Conservation (phyloP, 1,284 basidiomycete genomes). For the Rhodofomes roseus region DNA sequence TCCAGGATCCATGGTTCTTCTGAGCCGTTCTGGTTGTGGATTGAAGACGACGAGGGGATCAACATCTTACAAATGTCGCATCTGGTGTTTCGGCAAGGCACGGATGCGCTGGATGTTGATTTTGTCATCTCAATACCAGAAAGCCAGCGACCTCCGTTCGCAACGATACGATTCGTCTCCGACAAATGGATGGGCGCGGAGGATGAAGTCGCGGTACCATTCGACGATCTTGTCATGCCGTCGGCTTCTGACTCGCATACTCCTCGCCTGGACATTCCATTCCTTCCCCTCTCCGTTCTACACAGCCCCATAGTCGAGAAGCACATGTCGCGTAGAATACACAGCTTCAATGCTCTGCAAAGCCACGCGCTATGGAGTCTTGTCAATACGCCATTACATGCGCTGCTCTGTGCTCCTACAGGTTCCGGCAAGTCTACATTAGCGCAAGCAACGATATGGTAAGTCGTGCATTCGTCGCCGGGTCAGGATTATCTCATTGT, state of each 20-base stretch:
- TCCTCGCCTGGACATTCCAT: conserved; percentile 77
- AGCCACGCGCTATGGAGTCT: conserved; percentile 89
- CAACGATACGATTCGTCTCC: conserved; percentile 80
- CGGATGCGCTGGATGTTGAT: conserved; percentile 58
- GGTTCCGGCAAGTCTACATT: conserved; percentile 83
- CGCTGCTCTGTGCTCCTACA: conserved; percentile 80
- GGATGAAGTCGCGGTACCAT: conserved; percentile 59
- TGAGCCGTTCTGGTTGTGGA: conserved; percentile 96
- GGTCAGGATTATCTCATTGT: background rate
- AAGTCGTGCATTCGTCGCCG: conserved; percentile 15
- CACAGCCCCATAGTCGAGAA: conserved; percentile 46
- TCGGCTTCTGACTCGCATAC: conserved; percentile 58
- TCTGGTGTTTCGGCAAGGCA: conserved; percentile 69
- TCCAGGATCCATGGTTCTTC: conserved; percentile 68
- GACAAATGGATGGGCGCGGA: conserved; percentile 96
- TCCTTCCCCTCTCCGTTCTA: conserved; percentile 59
- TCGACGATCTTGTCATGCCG: conserved; percentile 81
- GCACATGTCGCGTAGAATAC: conserved; percentile 42
- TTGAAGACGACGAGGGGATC: conserved; percentile 81
- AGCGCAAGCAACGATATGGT: conserved; percentile 69
- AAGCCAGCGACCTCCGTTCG: conserved; percentile 51
- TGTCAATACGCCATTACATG: conserved; percentile 66
- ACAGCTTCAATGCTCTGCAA: conserved; percentile 82
- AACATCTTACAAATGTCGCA: conserved; percentile 84
- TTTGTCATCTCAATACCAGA: conserved; percentile 77